These are phyloP conservation scores for Ceratocystis eucalypticola DNA, from an alignment of 2,329 filamentous ascomycete species.

Conservation along the genomic window DNA sequence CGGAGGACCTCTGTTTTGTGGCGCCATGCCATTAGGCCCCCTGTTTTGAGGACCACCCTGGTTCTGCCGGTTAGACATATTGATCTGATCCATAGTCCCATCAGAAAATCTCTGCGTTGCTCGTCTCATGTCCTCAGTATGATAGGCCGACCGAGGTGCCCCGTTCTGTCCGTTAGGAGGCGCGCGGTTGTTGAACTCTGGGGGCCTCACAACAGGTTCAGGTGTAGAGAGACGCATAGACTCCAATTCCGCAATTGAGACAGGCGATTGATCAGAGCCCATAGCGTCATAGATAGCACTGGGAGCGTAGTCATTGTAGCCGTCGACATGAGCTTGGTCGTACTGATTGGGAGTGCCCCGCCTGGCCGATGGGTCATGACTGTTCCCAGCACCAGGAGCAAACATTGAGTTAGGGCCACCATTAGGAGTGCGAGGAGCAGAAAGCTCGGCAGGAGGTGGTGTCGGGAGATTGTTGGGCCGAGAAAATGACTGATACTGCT, in stretches of 20 bases:
- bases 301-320: slow-evolving; percentile 16
- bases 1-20: background rate
- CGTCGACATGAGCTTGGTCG: background rate
- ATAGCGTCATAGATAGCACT: slow-evolving; percentile 18
- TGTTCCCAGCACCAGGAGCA: slow-evolving; percentile 15
- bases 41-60: slow-evolving; percentile 8
- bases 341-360: background rate
- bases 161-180: slow-evolving; percentile 50
- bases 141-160: slow-evolving; percentile 42
- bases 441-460: slow-evolving; percentile 9
- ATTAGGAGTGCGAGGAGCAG: slow-evolving; percentile 4
- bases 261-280: slow-evolving; percentile 18
- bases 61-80: slow-evolving; percentile 27
- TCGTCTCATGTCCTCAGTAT: slow-evolving; percentile 62
- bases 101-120: slow-evolving; percentile 75
- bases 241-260: slow-evolving; percentile 38
- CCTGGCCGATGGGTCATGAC: background rate
- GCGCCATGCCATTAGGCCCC: background rate
- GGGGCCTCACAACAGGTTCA: slow-evolving; percentile 64
- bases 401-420: slow-evolving; percentile 9
- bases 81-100: slow-evolving; percentile 68
- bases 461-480: slow-evolving; percentile 11
- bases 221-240: slow-evolving; percentile 49
- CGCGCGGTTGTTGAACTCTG: slow-evolving; percentile 64
- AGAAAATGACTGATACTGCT: slow-evolving; percentile 15